These are phyloP conservation scores for Clitoria ternatea DNA, from an alignment of 306 rosid genomes.

Conservation along the genomic window DNA sequence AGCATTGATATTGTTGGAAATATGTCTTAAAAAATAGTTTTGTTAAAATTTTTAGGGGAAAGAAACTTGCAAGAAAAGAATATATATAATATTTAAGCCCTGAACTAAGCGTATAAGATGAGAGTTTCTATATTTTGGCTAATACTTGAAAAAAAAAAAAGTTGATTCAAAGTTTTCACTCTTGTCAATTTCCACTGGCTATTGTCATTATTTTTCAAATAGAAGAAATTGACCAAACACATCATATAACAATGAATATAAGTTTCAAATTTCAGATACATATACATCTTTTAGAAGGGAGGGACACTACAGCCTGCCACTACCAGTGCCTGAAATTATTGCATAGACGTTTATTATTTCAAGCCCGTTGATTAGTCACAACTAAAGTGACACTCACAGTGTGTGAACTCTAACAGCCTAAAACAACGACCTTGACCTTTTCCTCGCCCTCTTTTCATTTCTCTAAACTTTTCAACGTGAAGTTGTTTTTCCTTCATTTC, in stretches of 20 bases:
- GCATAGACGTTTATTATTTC: neutral
- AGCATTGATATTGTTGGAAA: too few species aligned
- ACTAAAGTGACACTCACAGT: neutral
- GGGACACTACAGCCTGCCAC: neutral
- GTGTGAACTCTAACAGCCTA: neutral
- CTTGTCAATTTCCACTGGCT: neutral
- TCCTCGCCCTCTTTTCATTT: neutral
- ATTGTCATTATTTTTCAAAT: neutral
- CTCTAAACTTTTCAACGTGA: neutral
- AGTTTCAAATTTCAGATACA: neutral
- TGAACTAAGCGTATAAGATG: too few species aligned
- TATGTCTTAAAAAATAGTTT: too few species aligned
- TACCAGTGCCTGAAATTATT: neutral
- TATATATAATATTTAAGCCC: too few species aligned
- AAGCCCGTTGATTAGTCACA: neutral
- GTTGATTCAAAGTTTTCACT: neutral
- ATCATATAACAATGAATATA: neutral
- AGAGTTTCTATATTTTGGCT: too few species aligned
- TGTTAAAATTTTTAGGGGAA: too few species aligned
- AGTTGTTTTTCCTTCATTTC: neutral
- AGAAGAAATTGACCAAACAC: neutral
- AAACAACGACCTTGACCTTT: neutral
- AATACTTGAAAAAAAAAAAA: too few species aligned
- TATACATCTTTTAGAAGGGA: neutral
- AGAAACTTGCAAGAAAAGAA: too few species aligned